Evolutionary conservation across 257 asterid species (phyloP), one percentile per base, ranked within the genome.

Genomic region (Perilla frutescens): DNA sequence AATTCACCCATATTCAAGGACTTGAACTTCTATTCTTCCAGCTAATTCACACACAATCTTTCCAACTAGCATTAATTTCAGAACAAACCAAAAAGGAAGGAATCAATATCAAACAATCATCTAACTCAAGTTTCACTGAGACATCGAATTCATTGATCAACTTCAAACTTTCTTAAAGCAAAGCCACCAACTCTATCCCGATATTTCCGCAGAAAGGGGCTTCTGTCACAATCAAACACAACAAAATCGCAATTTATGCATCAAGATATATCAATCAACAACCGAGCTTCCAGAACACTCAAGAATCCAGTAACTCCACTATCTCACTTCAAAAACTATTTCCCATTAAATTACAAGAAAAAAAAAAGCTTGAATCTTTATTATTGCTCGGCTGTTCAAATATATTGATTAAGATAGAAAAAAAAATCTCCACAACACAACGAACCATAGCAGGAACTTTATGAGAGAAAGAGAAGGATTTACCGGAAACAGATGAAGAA

Each of bases 401-500:
- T 57, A 15, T 36, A 60, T 36, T 65, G 79, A 76, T 45, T 34
- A 34, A 34, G 44, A 20, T 20, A 20, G 26, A 20, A 59, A 67
- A 36, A 49, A 70, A 55, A 68, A 70, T 62, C 13, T 48, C 61
- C 54, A 76, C 78, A 26, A 65, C 53, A 41, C 43, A 29, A 73
- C 41, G 36, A 75, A 40, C 32, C 5, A 40, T 36, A 7, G 53
- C 6, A 65, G 41, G 20, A 4, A 12, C 44, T 9, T 61, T 7
- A 8, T 2, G 66, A n/a, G 53, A 31, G 68, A 54, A 12, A 26
- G 53, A 80, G 56, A 64, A 59, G 73, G 59, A 67, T 70, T 74
- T 86, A 91, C 92, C 91, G 53, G 72, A 80, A 81, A 81, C 64
- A 84, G 85, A 81, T 32, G 80, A 75, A 87, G 86, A 88, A 80